Conservation (phyloP, 257 asterid species). For the Penstemon newberryi region DNA sequence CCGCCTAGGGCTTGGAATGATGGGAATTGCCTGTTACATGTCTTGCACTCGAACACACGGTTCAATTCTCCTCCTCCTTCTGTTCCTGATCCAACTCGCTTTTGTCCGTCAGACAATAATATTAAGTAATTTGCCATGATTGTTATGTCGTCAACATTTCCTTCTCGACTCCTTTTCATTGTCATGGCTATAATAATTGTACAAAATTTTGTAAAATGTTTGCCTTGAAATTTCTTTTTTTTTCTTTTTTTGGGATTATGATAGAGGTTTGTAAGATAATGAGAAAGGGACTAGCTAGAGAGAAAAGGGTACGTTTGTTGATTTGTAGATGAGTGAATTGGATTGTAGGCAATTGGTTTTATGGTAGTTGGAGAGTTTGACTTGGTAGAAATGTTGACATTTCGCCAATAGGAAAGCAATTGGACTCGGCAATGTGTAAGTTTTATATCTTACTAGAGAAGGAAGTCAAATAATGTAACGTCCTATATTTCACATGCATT, state of each 20-base stretch:
- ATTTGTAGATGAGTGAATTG: conserved; percentile 18
- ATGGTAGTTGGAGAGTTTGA: conserved; percentile 24
- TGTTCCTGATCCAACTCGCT: not conserved
- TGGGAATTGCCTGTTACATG: conserved; percentile 58
- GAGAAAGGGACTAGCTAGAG: conserved; percentile 10
- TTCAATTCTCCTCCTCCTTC: not conserved
- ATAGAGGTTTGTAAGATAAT: conserved; percentile 18
- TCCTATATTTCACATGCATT: not conserved
- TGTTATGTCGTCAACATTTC: conserved; percentile 21
- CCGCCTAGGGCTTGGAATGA: conserved; percentile 91
- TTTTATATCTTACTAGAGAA: conserved; percentile 25
- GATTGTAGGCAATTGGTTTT: not conserved
- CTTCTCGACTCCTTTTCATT: conserved; percentile 39
- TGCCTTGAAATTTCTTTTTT: too few relatives aligned
- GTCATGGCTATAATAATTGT: conserved; percentile 1
- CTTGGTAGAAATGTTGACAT: conserved; percentile 28
- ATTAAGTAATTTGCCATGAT: conserved; percentile 45
- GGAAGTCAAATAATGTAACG: conserved; percentile 37
- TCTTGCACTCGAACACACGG: conserved; percentile 62
- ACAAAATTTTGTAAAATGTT: too few relatives aligned
- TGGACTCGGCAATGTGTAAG: conserved; percentile 13
- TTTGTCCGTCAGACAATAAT: conserved; percentile 30
- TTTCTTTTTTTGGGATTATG: not conserved
- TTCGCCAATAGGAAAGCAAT: conserved; percentile 11
- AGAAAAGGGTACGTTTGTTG: not conserved